Base-by-base conservation (phyloP, 306 rosid species). In the Ceratonia siliqua region DNA sequence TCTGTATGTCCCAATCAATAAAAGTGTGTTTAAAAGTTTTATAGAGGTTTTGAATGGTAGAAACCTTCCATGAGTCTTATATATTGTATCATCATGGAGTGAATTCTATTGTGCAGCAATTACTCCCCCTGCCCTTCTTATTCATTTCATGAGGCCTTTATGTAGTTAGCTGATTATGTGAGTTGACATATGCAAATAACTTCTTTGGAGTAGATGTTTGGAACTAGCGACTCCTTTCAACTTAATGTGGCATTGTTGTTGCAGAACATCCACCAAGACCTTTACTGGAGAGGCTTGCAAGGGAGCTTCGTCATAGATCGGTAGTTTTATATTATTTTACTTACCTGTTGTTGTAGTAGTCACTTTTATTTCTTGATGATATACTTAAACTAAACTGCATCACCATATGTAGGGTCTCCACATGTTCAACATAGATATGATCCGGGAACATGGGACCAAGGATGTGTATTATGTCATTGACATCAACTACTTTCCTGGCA, bases 401-500 rank as follows among this genome's bases (percentile, higher is more conserved):
- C 7, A 9, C 67, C 18, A 20, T 79, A 46, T 79, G 17, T 17
- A 79, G 83, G 83, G 79, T 28, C 83, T 79, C 27, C 62, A 39
- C 35, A 50, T 79, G 69, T 79, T 79, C 55, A 79, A 79, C 79
- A 55, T 79, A 39, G 83, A 79, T 73, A 79, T 79, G 75, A 79
- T 79, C 11, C 69, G 83, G 59, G 70, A 79, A 62, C 74, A 79
- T 56, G 83, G 83, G 55, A 79, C 83, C 54, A 65, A 61, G 41
- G 79, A 73, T 65, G 63, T 65, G 35, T 79, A 72, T 66, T 79
- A 79, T 56, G 83, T 79, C 36, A 65, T 79, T 70, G 83, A 79
- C 28, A 79, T 79, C 62, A 79, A 79, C 74, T 79, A 79, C 75
- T 79, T 79, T 65, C 83, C 83, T 65, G 83, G 83, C 38, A 78